A percentile compares a stretch with the other conserved stretches of the same genome.
Conservation (phyloP, 805 yeast species). For the Yarrowia alimentaria region DNA sequence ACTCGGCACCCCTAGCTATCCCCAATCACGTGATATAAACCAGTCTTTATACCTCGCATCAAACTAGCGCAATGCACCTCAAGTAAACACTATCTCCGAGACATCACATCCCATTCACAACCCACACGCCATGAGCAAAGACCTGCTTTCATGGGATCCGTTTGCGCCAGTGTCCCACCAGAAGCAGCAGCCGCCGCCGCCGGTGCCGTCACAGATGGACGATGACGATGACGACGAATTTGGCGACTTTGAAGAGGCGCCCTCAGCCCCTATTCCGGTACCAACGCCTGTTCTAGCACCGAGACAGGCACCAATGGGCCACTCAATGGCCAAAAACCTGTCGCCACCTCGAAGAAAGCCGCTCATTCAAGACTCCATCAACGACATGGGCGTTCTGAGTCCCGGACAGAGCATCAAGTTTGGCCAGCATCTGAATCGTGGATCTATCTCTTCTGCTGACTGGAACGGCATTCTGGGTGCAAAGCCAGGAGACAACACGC, state of each 20-base stretch:
- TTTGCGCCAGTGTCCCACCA: constrained; percentile 13
- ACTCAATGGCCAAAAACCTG: background rate
- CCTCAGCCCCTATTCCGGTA: constrained; percentile 2
- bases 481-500: constrained; percentile 7
- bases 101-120: background rate
- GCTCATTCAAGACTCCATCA: constrained; percentile 28
- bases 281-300: background rate
- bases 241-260: constrained; percentile 51
- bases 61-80: too few species aligned
- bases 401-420: constrained; percentile 29
- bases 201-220: background rate
- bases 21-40: too few species aligned
- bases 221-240: constrained; percentile 42
- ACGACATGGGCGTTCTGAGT: constrained; percentile 18
- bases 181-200: background rate
- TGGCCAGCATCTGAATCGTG: constrained; percentile 31
- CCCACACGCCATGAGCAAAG: constrained; percentile 3
- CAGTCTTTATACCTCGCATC: too few species aligned
- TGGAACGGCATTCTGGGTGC: constrained; percentile 32
- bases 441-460: constrained; percentile 26
- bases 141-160: constrained; percentile 18
- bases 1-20: too few species aligned
- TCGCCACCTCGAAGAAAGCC: constrained; percentile 8
- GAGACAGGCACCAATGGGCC: background rate
- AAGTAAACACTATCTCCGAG: too few species aligned